Evolutionary conservation across 768 basidiomycete genomes (phyloP).

Genomic region (Vararia minispora): DNA sequence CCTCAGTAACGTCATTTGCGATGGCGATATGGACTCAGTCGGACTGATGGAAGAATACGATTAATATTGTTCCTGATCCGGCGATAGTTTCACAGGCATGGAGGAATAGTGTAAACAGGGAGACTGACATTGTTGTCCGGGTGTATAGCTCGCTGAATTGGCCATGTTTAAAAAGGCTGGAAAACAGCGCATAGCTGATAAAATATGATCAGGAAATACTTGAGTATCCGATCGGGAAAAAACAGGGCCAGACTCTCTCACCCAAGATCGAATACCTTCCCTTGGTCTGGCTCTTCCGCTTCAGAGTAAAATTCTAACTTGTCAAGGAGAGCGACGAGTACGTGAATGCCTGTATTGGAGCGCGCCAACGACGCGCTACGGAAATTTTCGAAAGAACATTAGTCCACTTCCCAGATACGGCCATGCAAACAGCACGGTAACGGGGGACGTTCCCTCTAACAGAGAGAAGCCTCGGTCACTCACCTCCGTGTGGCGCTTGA

Average conservation of each 20-base stretch:
- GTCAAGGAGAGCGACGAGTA: conserved; percentile 62
- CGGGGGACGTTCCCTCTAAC: conserved; percentile 7
- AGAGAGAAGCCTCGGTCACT: conserved; percentile 4
- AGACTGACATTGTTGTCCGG: conserved; percentile 8
- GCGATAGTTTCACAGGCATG: neutral
- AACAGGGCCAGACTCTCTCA: conserved; percentile 20
- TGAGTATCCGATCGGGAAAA: conserved; percentile 6
- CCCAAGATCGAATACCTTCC: conserved; percentile 70
- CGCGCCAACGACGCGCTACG: conserved; percentile 41
- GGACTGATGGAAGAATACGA: conserved; percentile 27
- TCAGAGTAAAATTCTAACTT: conserved; percentile 63
- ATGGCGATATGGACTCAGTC: conserved; percentile 68
- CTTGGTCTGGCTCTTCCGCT: conserved; percentile 51
- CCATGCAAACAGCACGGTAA: no score
- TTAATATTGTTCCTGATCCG: no score
- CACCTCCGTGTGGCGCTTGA: neutral
- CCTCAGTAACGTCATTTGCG: conserved; percentile 82
- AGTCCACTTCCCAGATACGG: conserved; percentile 20
- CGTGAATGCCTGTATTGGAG: conserved; percentile 45
- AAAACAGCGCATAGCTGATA: conserved; percentile 11
- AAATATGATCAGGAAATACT: conserved; percentile 5
- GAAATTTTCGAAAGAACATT: neutral
- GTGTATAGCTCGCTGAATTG: conserved; percentile 11
- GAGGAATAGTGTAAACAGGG: neutral
- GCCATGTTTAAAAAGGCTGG: conserved; percentile 11